Conservation (phyloP, 2,329 filamentous ascomycete genomes). For the Cryphonectria carpinicola region DNA sequence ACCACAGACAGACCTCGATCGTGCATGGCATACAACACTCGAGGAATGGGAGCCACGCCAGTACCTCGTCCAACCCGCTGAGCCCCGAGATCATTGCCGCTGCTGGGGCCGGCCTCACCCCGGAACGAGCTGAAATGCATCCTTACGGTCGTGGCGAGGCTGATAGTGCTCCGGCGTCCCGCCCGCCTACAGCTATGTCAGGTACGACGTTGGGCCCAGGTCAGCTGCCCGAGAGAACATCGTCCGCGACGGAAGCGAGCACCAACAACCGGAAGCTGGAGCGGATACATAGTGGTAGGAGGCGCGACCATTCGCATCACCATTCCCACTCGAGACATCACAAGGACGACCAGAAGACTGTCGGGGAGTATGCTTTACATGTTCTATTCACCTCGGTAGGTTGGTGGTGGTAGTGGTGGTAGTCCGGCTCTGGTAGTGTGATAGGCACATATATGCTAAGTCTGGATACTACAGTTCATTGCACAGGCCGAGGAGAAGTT, state of each 20-base stretch:
- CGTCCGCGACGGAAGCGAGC: conserved; percentile 51
- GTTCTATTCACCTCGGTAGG: conserved; percentile 89
- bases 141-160: conserved; percentile 50
- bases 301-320: conserved; percentile 74
- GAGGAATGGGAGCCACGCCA: conserved; percentile 84
- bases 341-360: conserved; percentile 81
- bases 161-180: conserved; percentile 44
- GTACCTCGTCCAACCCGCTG: conserved; percentile 79
- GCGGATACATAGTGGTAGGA: conserved; percentile 67
- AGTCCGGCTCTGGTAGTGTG: neutral
- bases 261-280: conserved; percentile 56
- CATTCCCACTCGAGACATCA: conserved; percentile 75
- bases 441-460: conserved; percentile 37
- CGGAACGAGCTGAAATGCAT: conserved; percentile 57
- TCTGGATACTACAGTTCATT: conserved; percentile 68
- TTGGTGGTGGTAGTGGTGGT: conserved; percentile 27
- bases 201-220: conserved; percentile 39
- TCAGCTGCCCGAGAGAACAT: conserved; percentile 48
- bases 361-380: conserved; percentile 97
- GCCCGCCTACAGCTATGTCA: conserved; percentile 54
- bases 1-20: conserved; percentile 95
- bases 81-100: conserved; percentile 85
- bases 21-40: conserved; percentile 95
- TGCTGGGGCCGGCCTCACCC: conserved; percentile 58
- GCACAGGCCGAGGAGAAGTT: conserved; percentile 96